Percentiles rank a stretch among this genome's conserved stretches.
phyloP scores from a whole-genome alignment of 2,329 filamentous ascomycete species.

The Aspergillus candidus region DNA sequence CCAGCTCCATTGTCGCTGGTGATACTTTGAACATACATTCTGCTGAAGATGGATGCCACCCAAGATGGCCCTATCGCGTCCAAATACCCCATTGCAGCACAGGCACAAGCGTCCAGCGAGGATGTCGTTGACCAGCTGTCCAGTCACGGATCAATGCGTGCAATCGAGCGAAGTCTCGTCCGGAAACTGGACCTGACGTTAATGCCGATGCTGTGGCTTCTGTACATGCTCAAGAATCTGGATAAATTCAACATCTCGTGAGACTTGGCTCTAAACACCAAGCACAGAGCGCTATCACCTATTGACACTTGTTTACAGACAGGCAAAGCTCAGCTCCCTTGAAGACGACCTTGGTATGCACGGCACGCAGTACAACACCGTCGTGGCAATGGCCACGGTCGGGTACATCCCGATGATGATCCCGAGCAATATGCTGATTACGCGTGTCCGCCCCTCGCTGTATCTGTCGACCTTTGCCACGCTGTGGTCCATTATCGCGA shows the following conservation, averaged over 20 bases:
- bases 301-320: background rate
- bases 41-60: too few relatives aligned
- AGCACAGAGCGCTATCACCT: too few relatives aligned
- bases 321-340: constrained; percentile 23
- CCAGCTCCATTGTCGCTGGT: too few relatives aligned
- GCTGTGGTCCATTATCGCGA: constrained; percentile 22
- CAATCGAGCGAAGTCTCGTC: background rate
- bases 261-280: background rate
- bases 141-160: background rate
- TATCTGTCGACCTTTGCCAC: constrained; percentile 17
- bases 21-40: too few relatives aligned
- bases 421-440: constrained; percentile 20
- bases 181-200: background rate
- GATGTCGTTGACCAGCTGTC: too few relatives aligned
- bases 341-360: constrained; percentile 20
- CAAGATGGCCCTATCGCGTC: too few relatives aligned
- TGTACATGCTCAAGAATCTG: constrained; percentile 1
- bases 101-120: too few relatives aligned
- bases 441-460: constrained; percentile 21
- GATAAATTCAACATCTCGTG: background rate
- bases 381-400: constrained; percentile 19
- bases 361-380: constrained; percentile 26
- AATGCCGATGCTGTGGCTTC: background rate
- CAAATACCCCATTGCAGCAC: too few relatives aligned
- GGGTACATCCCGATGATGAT: constrained; percentile 19